Percentiles rank a stretch among this genome's conserved stretches.
Evolutionary conservation across 345 rosid species (phyloP).

Genomic region (Camelina hispida): DNA sequence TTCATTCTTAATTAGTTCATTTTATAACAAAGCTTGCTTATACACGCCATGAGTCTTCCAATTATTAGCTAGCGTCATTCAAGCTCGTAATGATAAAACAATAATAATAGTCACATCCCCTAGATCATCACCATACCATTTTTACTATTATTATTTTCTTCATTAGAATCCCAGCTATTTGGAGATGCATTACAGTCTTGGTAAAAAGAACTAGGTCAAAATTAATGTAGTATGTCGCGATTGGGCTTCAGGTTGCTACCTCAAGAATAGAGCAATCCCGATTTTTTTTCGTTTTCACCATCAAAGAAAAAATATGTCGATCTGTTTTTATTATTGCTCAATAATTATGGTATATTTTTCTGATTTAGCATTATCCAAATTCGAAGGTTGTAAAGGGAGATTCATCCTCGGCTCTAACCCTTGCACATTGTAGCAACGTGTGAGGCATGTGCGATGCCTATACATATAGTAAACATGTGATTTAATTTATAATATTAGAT

Average conservation of each 20-base stretch:
- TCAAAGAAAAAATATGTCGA: neutral
- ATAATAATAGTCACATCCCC: neutral
- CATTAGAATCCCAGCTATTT: neutral
- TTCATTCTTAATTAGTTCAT: neutral
- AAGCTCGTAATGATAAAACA: neutral
- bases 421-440: constrained; percentile 36
- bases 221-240: neutral
- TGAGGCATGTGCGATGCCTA: constrained; percentile 39
- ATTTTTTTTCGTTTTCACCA: neutral
- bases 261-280: neutral
- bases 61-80: neutral
- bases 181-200: neutral
- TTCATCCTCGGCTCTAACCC: constrained; percentile 10
- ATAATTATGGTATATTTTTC: neutral
- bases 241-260: neutral
- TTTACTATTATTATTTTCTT: neutral
- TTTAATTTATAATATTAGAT: constrained; percentile 3
- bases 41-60: constrained; percentile 17
- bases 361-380: constrained; percentile 22
- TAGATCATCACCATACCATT: neutral
- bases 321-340: neutral
- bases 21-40: constrained; percentile 23
- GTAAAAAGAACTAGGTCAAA: neutral
- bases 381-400: constrained; percentile 21
- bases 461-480: constrained; percentile 27